phyloP scores from a whole-genome alignment of 2,329 filamentous ascomycete genomes.

The Exophiala oligosperma region DNA sequence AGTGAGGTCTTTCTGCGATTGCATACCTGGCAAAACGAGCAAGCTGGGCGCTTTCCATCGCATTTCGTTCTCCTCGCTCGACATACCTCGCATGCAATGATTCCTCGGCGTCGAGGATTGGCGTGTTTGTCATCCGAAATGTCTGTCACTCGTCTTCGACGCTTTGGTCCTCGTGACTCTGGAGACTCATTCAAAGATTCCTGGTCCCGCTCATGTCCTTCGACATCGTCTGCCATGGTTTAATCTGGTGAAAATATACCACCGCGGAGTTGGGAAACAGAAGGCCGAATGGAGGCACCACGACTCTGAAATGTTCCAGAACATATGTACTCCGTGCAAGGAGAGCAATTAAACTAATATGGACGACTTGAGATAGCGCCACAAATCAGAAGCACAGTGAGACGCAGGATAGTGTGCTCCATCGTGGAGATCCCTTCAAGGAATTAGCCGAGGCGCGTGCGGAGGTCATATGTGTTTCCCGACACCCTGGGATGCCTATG shows the following conservation, averaged over 20 bases:
- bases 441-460: no score
- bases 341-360: no score
- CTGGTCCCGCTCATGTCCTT: background rate
- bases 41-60: constrained; percentile 28
- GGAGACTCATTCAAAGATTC: background rate
- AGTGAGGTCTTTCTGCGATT: background rate
- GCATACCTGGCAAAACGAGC: constrained; percentile 26
- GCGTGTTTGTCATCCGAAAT: background rate
- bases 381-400: no score
- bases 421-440: no score
- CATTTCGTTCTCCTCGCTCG: constrained; percentile 31
- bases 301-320: no score
- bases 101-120: background rate
- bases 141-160: background rate
- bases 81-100: constrained; percentile 29
- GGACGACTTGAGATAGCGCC: no score
- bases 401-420: no score
- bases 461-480: no score
- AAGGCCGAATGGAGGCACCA: no score
- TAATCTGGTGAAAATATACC: background rate
- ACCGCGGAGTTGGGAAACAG: background rate
- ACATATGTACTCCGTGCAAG: no score
- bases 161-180: background rate
- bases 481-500: no score
- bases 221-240: background rate